Percentiles rank a stretch among this genome's conserved stretches.
Conservation (phyloP, 1,284 basidiomycete genomes). For the Naganishia sp. region DNA sequence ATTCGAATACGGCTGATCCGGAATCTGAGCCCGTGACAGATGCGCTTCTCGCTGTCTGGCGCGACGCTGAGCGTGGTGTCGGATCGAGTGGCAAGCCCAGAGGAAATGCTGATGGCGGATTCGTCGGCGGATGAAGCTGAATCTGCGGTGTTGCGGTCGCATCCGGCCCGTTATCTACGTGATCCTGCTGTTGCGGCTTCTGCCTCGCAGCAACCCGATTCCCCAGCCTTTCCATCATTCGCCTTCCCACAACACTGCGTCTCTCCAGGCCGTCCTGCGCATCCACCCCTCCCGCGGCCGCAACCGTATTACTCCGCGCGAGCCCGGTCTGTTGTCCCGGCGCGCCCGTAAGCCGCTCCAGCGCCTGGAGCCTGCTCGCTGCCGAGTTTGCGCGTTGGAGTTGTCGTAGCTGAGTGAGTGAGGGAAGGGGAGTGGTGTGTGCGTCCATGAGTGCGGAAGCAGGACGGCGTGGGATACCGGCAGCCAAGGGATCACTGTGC, state of each 20-base stretch:
- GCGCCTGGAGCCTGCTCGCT: conserved; percentile 49
- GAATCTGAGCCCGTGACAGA: conserved; percentile 11
- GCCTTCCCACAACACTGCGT: conserved; percentile 52
- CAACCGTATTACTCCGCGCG: conserved; percentile 22
- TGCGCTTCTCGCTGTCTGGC: not conserved
- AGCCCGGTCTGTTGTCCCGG: conserved; percentile 1
- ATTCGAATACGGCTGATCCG: conserved; percentile 17
- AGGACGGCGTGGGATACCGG: conserved; percentile 21
- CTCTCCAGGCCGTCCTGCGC: conserved; percentile 45
- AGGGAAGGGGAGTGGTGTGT: conserved; percentile 45
- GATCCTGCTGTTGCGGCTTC: conserved; percentile 42
- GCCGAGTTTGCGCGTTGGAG: conserved; percentile 53
- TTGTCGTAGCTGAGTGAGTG: conserved; percentile 47
- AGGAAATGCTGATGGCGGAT: conserved; percentile 17
- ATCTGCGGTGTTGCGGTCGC: not conserved
- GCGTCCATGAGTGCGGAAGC: conserved; percentile 37
- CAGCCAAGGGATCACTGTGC: not conserved
- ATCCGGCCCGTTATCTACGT: conserved; percentile 3
- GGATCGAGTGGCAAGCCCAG: not conserved
- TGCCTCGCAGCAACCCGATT: conserved; percentile 46
- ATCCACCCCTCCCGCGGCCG: conserved; percentile 9
- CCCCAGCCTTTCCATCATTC: conserved; percentile 52
- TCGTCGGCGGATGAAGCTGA: conserved; percentile 7
- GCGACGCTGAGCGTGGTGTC: not conserved
- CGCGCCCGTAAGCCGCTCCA: conserved; percentile 52